phyloP scores from a whole-genome alignment of 176 grass and related monocot genomes.

The Bromus sterilis region DNA sequence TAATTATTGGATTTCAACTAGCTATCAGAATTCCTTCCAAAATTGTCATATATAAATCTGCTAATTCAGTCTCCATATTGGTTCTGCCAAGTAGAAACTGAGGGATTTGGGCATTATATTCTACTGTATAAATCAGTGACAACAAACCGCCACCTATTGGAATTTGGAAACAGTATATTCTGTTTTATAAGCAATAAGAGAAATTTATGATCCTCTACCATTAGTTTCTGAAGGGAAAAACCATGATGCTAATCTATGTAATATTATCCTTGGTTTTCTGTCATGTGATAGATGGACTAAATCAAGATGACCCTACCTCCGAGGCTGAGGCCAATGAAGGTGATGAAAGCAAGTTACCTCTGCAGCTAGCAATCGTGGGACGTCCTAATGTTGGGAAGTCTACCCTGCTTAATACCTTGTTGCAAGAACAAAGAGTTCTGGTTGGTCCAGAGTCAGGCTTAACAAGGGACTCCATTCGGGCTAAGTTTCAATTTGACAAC shows the following conservation, averaged over 20 bases:
- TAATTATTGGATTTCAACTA: not conserved
- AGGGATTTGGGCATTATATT: not conserved
- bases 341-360: slow-evolving; percentile 56
- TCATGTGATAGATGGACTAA: slow-evolving; percentile 46
- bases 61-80: not conserved
- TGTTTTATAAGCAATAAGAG: not conserved
- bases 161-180: not conserved
- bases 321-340: slow-evolving; percentile 39
- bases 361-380: slow-evolving; percentile 92
- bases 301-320: slow-evolving; percentile 36
- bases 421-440: slow-evolving; percentile 95
- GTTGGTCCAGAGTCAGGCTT: slow-evolving; percentile 95
- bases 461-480: slow-evolving; percentile 91
- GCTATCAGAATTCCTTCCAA: not conserved
- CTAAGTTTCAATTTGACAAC: slow-evolving; percentile 82
- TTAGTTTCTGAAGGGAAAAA: not conserved
- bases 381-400: slow-evolving; percentile 97
- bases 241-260: not conserved
- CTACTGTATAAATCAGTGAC: slow-evolving; percentile 1
- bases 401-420: slow-evolving; percentile 80
- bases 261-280: not conserved
- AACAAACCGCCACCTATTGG: not conserved
- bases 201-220: not conserved
- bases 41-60: not conserved
- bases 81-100: not conserved